Base-by-base conservation (phyloP, 208 protist genomes). In the Leishmania guyanensis region DNA sequence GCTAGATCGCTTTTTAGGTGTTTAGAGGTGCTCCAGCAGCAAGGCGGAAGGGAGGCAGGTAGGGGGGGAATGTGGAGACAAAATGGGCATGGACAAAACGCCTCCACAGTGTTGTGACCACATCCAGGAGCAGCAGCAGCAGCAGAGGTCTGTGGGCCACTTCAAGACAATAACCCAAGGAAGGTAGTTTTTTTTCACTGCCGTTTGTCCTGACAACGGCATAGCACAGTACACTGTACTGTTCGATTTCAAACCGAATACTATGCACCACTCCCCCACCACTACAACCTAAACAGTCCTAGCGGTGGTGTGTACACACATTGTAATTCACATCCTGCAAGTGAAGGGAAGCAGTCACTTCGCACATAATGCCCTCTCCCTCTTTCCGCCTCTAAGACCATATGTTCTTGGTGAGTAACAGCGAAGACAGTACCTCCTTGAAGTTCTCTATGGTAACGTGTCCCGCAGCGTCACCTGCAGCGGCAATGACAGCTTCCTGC, bases 391-490 rank as follows among this genome's bases (percentile, higher is more conserved):
- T 69, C 64, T 79, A 79, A 0, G 90, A 88, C 89, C 91, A 97
- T 75, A 93, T 84, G 33, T 94, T 93, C 69, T 86, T 89, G 4
- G 88, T 93, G 1, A 93, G 80, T 1, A 97, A 87, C 74, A 91
- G 87, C 64, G 90, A 90, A 22, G 91, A 82, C 5, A 97, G 77
- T 3, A 97, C 91, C 66, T 93, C 87, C 77, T 95, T 97, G 83
- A 96, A 97, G n/a, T 89, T 90, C n/a, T 94, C 89, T 66, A 95
- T 74, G 33, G 88, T 86, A 26, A 98, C 93, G 56, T 86, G 91
- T 9, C 94, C 94, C 17, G 94, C 65, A n/a, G 86, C 87, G 78
- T 96, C 94, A 6, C 88, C 90, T 3, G 93, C 94, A 26, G 75
- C 72, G 46, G 89, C 81, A 73, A 98, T 92, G n/a, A 88, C 89